Evolutionary conservation across 1,284 basidiomycete species (phyloP), one percentile per base, ranked within the genome.

Genomic region (Anthracocystis panici-leucophaei): DNA sequence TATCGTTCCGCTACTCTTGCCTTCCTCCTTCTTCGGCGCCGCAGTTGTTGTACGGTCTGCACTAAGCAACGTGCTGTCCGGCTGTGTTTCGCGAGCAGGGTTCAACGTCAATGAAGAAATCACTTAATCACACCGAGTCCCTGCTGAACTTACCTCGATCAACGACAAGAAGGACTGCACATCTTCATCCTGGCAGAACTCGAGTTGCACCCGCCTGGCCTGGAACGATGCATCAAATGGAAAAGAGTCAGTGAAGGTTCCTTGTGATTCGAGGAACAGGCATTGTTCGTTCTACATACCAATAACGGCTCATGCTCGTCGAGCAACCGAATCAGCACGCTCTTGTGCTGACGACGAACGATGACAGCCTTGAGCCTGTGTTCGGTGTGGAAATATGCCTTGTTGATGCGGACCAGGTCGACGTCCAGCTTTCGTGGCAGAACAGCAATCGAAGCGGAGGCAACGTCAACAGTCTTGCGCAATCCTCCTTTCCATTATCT

Each of bases 181-280:
- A 44, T 75, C 72, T 48, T 52, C 31, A 49, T 62, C 59, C 14
- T 54, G 42, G n/a, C 29, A 23, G 49, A 75, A 75, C 3, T 54
- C 54, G 40, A 75, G 59, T 58, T 69, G 66, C 14, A 61, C 45
- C 2, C 72, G 66, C 41, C 61, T 52, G 1, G 52, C 44, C 65
- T 75, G 45, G 35, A 38, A 16, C 31, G 31, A 12, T 16, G 5
- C 38, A 21, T 10, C 42, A 18, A 25, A 18, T 5, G 3, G 2
- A n/a, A 8, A 44, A 50, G 46, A 23, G 16, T 29, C 21, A 21
- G 42, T 44, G 45, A 27, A 21, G 27, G 20, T 5, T 25, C 6
- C 21, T 18, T 25, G 21, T 11, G 45, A 16, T 38, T 42, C n/a
- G 16, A 46, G 14, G 21, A 10, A 38, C 44, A 49, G 45, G n/a